Evolutionary conservation across 176 grass and related monocot species (phyloP).

Genomic region (Pontederia crassipes): DNA sequence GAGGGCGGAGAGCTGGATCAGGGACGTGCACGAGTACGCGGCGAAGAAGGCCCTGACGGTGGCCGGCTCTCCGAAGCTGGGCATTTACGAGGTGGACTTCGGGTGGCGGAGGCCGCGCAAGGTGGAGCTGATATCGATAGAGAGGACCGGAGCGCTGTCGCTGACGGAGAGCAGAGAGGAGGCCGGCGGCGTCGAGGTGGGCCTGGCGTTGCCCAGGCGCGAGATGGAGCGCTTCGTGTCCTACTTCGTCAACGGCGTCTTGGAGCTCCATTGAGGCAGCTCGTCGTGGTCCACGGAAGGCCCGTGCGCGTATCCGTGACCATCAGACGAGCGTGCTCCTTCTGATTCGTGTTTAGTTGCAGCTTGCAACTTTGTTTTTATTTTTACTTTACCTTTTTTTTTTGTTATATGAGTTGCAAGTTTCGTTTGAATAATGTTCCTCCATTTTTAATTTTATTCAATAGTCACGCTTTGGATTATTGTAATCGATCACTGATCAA

Average conservation of each 20-base stretch:
- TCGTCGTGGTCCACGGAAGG: too few species aligned
- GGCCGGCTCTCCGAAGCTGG: conserved; percentile 31
- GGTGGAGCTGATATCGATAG: conserved; percentile 49
- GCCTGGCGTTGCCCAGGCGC: conserved; percentile 12
- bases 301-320: too few species aligned
- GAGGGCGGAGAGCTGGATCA: conserved; percentile 3
- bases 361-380: too few species aligned
- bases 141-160: conserved; percentile 41
- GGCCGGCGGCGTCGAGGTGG: conserved; percentile 34
- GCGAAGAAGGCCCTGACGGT: conserved; percentile 19
- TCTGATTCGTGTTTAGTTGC: too few species aligned
- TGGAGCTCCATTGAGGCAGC: background rate
- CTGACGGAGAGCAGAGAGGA: conserved; percentile 15
- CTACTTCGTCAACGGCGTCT: background rate
- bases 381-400: too few species aligned
- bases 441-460: too few species aligned
- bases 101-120: conserved; percentile 33
- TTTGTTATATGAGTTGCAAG: too few species aligned
- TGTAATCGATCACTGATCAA: too few species aligned
- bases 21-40: conserved; percentile 15
- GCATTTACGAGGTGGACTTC: conserved; percentile 31
- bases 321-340: too few species aligned
- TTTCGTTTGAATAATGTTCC: too few species aligned
- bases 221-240: background rate
- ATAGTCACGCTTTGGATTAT: too few species aligned